Evolutionary conservation across 2,329 filamentous ascomycete genomes (phyloP).

Genomic region (Hymenoscyphus fructigenus): DNA sequence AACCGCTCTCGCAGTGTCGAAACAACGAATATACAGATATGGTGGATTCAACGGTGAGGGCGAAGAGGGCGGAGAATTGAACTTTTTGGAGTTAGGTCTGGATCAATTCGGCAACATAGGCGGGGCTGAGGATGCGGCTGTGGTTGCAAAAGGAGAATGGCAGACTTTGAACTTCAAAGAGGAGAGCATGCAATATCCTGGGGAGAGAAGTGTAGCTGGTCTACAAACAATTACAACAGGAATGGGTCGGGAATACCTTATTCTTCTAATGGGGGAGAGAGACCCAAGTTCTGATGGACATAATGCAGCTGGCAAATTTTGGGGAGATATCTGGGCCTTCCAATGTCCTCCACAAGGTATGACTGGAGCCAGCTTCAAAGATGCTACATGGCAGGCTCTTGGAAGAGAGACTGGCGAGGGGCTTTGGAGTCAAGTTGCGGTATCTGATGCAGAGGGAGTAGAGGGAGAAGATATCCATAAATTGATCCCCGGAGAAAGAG

Average conservation of each 20-base stretch:
- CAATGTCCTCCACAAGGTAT: constrained; percentile 56
- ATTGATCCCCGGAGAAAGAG: constrained; percentile 52
- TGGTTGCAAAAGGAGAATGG: constrained; percentile 55
- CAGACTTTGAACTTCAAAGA: constrained; percentile 49
- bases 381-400: constrained; percentile 54
- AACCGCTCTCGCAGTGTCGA: constrained; percentile 62
- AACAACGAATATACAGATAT: constrained; percentile 71
- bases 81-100: constrained; percentile 61
- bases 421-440: constrained; percentile 56
- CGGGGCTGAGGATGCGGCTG: constrained; percentile 48
- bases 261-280: constrained; percentile 60
- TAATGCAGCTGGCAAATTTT: constrained; percentile 53
- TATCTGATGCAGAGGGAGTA: constrained; percentile 46
- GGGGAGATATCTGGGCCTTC: constrained; percentile 63
- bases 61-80: constrained; percentile 70
- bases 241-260: constrained; percentile 60
- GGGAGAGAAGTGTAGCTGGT: constrained; percentile 52
- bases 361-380: constrained; percentile 54
- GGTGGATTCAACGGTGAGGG: constrained; percentile 73
- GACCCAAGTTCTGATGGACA: constrained; percentile 50
- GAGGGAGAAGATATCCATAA: constrained; percentile 43
- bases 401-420: constrained; percentile 56
- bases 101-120: constrained; percentile 54
- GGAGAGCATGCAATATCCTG: constrained; percentile 49
- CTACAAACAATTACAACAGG: constrained; percentile 57